These are phyloP conservation scores for Lentinula detonsa DNA, from an alignment of 768 basidiomycete species.

Conservation along the genomic window DNA sequence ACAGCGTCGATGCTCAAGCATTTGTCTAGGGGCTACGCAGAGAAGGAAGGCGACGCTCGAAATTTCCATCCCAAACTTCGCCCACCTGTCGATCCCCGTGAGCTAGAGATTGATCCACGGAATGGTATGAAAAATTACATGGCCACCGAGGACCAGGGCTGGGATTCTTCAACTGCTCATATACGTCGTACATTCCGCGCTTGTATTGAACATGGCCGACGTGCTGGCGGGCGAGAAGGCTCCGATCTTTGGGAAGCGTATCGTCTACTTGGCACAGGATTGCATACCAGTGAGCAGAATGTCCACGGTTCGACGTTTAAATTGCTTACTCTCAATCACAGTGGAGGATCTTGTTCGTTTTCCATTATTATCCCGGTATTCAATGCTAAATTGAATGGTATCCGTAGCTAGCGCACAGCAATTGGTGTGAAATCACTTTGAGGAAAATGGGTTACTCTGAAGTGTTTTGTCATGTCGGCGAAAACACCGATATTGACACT, in stretches of 20 bases:
- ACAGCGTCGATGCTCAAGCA: background rate
- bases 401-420: conserved; percentile 54
- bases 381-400: background rate
- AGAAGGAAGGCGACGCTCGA: conserved; percentile 66
- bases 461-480: conserved; percentile 79
- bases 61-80: conserved; percentile 66
- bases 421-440: conserved; percentile 75
- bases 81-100: conserved; percentile 64
- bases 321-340: background rate
- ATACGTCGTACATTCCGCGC: conserved; percentile 54
- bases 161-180: conserved; percentile 71
- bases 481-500: conserved; percentile 47
- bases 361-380: background rate
- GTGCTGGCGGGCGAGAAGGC: conserved; percentile 46
- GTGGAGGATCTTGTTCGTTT: conserved; percentile 51
- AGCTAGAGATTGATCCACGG: conserved; percentile 69
- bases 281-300: conserved; percentile 38
- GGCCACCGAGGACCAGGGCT: conserved; percentile 58
- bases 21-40: conserved; percentile 53
- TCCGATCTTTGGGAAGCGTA: conserved; percentile 61
- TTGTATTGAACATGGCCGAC: conserved; percentile 67
- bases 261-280: conserved; percentile 61
- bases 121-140: conserved; percentile 91
- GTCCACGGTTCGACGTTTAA: background rate
- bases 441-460: conserved; percentile 62